Conservation (phyloP, 768 basidiomycete genomes). For the Tephrocybe sp. region DNA sequence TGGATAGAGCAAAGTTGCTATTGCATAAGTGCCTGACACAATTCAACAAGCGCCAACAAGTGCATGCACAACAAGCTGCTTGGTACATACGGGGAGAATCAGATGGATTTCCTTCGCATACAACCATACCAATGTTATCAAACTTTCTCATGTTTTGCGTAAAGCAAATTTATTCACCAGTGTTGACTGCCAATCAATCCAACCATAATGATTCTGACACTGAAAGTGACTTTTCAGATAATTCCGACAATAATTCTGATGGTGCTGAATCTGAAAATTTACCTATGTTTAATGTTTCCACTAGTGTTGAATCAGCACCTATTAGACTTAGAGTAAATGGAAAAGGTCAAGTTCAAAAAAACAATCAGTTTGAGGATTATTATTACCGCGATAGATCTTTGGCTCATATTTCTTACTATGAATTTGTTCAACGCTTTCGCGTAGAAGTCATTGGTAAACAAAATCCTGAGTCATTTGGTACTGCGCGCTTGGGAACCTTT, state of each 20-base stretch:
- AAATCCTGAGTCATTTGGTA: not conserved
- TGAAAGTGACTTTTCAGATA: too few relatives aligned
- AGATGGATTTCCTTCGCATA: conserved; percentile 27
- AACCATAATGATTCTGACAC: not conserved
- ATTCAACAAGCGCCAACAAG: conserved; percentile 24
- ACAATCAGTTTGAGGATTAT: conserved; percentile 28
- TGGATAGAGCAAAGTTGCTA: conserved; percentile 17
- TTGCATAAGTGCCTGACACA: conserved; percentile 31
- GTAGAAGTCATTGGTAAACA: conserved; percentile 7
- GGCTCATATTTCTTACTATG: conserved; percentile 21
- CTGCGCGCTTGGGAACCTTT: not conserved
- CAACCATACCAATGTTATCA: conserved; percentile 25
- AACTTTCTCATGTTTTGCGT: conserved; percentile 9
- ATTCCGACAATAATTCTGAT: too few relatives aligned
- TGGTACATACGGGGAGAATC: conserved; percentile 24
- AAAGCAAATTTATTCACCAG: conserved; percentile 3
- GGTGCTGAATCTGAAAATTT: too few relatives aligned
- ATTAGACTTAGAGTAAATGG: not conserved
- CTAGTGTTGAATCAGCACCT: not conserved
- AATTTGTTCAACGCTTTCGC: conserved; percentile 20
- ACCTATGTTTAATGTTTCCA: too few relatives aligned
- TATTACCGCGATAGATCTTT: conserved; percentile 13
- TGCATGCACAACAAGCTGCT: too few relatives aligned
- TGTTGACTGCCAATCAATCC: too few relatives aligned
- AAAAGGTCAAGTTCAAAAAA: conserved; percentile 12